These are phyloP conservation scores for Backusella australiensis DNA, from an alignment of 192 early-diverging fungal genomes.

Conservation along the genomic window DNA sequence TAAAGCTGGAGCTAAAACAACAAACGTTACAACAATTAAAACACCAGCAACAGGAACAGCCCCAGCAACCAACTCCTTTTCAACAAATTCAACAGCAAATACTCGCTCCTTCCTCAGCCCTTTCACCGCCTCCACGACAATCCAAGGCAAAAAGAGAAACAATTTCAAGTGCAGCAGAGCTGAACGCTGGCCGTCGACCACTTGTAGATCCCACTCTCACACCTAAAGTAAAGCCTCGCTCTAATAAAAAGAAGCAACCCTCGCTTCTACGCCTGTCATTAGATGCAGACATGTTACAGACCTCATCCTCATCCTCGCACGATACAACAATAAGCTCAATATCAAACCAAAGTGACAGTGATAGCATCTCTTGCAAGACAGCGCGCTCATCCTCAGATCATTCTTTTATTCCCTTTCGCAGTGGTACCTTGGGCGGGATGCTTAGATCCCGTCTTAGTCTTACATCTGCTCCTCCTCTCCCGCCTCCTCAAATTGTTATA, in stretches of 20 bases:
- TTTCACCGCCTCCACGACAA: conserved; percentile 17
- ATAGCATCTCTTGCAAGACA: background rate
- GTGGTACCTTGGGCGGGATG: conserved; percentile 9
- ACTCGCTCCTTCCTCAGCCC: background rate
- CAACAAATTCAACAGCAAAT: background rate
- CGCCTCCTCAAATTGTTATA: background rate
- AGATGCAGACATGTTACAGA: conserved; percentile 5
- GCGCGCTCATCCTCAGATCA: background rate
- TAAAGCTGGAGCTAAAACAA: background rate
- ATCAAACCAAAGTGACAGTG: background rate
- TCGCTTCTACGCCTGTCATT: conserved; percentile 10
- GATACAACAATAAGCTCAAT: conserved; percentile 3
- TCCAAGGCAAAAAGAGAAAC: conserved; percentile 2
- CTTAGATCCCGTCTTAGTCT: background rate
- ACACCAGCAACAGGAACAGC: background rate
- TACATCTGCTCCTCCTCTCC: background rate
- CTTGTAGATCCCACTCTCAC: conserved; percentile 10
- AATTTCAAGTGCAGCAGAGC: background rate
- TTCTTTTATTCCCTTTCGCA: background rate
- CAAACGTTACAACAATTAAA: background rate
- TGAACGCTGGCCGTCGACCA: background rate
- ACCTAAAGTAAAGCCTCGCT: conserved; percentile 1
- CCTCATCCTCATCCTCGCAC: background rate
- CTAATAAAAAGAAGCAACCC: background rate
- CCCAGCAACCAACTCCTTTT: background rate